Base-by-base conservation (phyloP, 768 basidiomycete genomes). In the Lactifluus subvellereus region DNA sequence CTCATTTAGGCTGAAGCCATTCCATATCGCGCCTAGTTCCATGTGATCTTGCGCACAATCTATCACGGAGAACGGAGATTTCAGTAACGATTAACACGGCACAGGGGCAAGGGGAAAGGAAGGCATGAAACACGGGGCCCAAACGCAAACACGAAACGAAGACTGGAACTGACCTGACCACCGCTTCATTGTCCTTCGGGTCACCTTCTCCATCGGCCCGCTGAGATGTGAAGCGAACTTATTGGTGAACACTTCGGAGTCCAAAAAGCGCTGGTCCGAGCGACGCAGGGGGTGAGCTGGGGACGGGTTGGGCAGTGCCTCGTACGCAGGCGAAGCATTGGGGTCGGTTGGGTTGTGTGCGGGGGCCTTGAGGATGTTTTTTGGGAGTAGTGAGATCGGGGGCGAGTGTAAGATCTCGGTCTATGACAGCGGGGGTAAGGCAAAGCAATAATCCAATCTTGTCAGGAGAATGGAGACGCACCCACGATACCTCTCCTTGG, bases 401-500 rank as follows among this genome's bases (percentile, higher is more conserved):
- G 94, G 91, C 0, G 94, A 94, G 73, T 93, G 90, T 27, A 97
- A 74, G 3, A 98, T 92, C 75, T 99, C 97, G 37, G 85, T 84
- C 94, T 96, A 69, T 20, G 47, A 62, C 42, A 66, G 43, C 47
- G 48, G 45, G 30, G 9, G 42, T 58, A 53, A 55, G 56, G n/a
- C 45, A 30, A 55, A 47, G 13, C 14, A 60, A 48, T 20, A 16
- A 11, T 40, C n/a, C 14, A 49, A 48, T 51, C 13, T 49, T 53
- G 54, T 8, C 13, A 33, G 6, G 61, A 20, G 14, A 48, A 16
- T 48, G 30, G 4, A 13, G 8, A 74, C 86, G 42, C 67, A 92
- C 91, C 97, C 97, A 99, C 50, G 94, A 95, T 27, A 96, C 92
- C 60, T 96, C 92, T 33, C 93, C 92, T 68, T 97, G 93, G 43